A percentile compares a stretch with the other conserved stretches of the same genome.
phyloP scores from a whole-genome alignment of 805 yeast species.

The Priceomyces melissophilus region DNA sequence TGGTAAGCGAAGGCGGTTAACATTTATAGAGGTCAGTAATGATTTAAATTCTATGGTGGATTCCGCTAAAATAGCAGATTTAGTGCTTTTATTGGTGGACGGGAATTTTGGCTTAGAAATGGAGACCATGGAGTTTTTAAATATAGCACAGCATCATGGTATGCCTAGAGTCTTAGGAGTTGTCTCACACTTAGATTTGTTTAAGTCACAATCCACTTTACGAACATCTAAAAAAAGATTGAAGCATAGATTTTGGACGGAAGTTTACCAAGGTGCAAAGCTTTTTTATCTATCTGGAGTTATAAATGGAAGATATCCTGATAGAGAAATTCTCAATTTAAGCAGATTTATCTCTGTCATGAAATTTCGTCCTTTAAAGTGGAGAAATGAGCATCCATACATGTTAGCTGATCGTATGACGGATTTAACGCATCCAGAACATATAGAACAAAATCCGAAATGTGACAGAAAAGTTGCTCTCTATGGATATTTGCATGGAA shows the following conservation, averaged over 20 bases:
- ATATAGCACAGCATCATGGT: constrained; percentile 96
- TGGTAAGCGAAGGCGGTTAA: constrained; percentile 88
- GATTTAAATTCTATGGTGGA: constrained; percentile 96
- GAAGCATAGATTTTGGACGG: constrained; percentile 97
- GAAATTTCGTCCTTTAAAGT: constrained; percentile 98
- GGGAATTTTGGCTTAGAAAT: constrained; percentile 98
- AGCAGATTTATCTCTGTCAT: constrained; percentile 92
- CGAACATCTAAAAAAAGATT: constrained; percentile 88
- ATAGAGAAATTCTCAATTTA: constrained; percentile 87
- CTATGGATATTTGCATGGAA: constrained; percentile 94
- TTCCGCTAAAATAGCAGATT: constrained; percentile 91
- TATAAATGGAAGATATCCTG: constrained; percentile 95
- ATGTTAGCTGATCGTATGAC: constrained; percentile 86
- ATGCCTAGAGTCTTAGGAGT: constrained; percentile 97
- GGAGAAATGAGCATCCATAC: constrained; percentile 99
- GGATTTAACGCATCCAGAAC: constrained; percentile 90
- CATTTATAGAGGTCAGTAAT: constrained; percentile 89
- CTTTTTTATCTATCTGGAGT: constrained; percentile 93
- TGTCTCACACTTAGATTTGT: constrained; percentile 91
- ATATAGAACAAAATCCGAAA: constrained; percentile 73
- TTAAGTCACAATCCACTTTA: constrained; percentile 83
- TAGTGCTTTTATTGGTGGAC: constrained; percentile 84
- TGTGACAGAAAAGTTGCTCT: constrained; percentile 86
- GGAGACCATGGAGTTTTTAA: constrained; percentile 99
- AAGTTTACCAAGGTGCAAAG: constrained; percentile 97